phyloP scores from a whole-genome alignment of 768 basidiomycete genomes.

The Hypholoma sublateritium region DNA sequence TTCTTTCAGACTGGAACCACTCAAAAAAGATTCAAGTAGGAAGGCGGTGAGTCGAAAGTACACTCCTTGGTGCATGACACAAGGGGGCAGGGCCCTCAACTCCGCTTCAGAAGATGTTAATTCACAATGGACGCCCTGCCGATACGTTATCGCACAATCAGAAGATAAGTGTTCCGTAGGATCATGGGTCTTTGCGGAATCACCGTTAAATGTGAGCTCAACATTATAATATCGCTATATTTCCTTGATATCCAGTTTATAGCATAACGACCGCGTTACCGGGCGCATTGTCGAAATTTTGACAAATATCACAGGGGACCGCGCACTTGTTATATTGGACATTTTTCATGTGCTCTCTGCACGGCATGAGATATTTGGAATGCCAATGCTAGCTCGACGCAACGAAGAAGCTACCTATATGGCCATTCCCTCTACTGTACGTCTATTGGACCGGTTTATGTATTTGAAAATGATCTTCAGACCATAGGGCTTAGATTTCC shows the following conservation, averaged over 20 bases:
- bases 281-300: constrained; percentile 20
- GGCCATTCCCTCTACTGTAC: constrained; percentile 12
- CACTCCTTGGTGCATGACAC: not conserved
- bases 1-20: not conserved
- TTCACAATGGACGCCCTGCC: not conserved
- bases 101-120: not conserved
- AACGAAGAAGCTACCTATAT: constrained; percentile 4
- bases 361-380: constrained; percentile 18
- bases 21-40: not conserved
- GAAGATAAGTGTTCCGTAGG: constrained; percentile 20
- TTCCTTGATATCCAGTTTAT: not conserved
- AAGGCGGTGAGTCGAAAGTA: not conserved
- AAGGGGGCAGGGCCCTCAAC: not conserved
- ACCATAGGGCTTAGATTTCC: constrained; percentile 13
- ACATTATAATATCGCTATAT: not conserved
- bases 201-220: constrained; percentile 8
- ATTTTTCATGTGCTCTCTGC: constrained; percentile 14
- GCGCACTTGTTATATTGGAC: constrained; percentile 14
- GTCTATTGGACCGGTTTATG: not conserved
- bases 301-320: not conserved
- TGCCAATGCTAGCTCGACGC: constrained; percentile 17
- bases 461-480: not conserved
- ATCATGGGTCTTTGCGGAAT: constrained; percentile 25
- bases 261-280: not conserved
- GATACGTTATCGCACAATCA: not conserved